These are phyloP conservation scores for Naganishia albida DNA, from an alignment of 1,284 basidiomycete species.

Conservation along the genomic window DNA sequence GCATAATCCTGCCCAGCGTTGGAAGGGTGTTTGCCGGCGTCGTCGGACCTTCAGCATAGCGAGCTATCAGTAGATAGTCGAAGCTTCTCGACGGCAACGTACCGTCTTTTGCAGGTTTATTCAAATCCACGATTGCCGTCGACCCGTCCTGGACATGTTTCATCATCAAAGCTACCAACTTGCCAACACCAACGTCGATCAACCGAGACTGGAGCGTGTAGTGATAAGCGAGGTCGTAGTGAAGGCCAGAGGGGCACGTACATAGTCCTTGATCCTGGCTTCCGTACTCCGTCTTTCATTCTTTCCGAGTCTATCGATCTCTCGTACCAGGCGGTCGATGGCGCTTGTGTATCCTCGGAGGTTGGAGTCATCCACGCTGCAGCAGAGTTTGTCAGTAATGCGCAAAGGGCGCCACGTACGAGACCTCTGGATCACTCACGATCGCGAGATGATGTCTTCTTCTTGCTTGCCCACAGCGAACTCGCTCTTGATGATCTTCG, in stretches of 20 bases:
- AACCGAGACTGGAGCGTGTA: conserved; percentile 43
- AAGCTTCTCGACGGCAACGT: conserved; percentile 20
- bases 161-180: conserved; percentile 44
- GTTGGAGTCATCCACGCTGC: conserved; percentile 30
- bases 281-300: conserved; percentile 44
- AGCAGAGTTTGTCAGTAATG: neutral
- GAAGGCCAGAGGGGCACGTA: too few relatives aligned
- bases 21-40: conserved; percentile 36
- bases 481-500: conserved; percentile 33
- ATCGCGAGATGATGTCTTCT: conserved; percentile 32
- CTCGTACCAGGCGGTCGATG: conserved; percentile 45
- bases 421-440: conserved; percentile 16
- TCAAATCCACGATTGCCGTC: conserved; percentile 38
- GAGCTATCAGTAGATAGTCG: neutral
- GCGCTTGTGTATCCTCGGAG: conserved; percentile 48
- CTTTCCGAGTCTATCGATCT: conserved; percentile 51
- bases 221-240: too few relatives aligned
- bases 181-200: conserved; percentile 46
- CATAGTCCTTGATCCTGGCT: conserved; percentile 48
- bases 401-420: too few relatives aligned
- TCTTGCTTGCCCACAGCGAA: conserved; percentile 30
- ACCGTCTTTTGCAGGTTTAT: conserved; percentile 40
- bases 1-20: conserved; percentile 15
- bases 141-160: conserved; percentile 43
- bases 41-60: conserved; percentile 34